These are phyloP conservation scores for Nicotiana tabacum DNA, from an alignment of 257 asterid genomes.

Conservation along the genomic window DNA sequence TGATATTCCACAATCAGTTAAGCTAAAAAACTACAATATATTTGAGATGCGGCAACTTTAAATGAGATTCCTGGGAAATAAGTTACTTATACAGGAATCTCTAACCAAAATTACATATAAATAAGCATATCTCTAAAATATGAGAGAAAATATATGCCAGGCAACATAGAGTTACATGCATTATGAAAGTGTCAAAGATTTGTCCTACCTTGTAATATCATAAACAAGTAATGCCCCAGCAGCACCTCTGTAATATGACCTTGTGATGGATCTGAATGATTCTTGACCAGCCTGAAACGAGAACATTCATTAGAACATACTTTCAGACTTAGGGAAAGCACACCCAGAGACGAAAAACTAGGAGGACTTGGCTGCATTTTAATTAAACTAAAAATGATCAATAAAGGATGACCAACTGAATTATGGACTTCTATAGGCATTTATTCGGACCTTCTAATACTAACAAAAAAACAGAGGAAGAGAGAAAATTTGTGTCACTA, in stretches of 20 bases:
- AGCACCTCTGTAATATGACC: conserved; percentile 84
- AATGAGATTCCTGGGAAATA: not conserved
- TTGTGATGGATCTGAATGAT: conserved; percentile 68
- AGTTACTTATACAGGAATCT: not conserved
- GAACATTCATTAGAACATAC: not conserved
- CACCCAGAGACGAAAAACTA: not conserved
- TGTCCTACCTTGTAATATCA: conserved; percentile 63
- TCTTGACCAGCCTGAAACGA: conserved; percentile 74
- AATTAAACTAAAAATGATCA: not conserved
- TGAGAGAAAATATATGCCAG: not conserved
- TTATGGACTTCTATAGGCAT: not conserved
- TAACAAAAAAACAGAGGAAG: not conserved
- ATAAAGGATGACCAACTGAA: not conserved
- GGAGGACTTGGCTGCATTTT: not conserved
- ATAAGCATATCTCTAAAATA: not conserved
- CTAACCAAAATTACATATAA: not conserved
- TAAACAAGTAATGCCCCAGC: conserved; percentile 87
- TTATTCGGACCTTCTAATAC: not conserved
- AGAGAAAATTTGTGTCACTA: conserved; percentile 15
- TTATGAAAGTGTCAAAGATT: conserved; percentile 4
- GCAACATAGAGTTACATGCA: not conserved
- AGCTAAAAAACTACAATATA: not conserved
- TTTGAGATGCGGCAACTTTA: not conserved
- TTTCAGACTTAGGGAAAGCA: not conserved
- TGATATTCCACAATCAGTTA: not conserved